Percentiles rank a stretch among this genome's conserved stretches.
Evolutionary conservation across 202 grass and related monocot genomes (phyloP).

Genomic region (Bolboschoenoplectus hybrid): DNA sequence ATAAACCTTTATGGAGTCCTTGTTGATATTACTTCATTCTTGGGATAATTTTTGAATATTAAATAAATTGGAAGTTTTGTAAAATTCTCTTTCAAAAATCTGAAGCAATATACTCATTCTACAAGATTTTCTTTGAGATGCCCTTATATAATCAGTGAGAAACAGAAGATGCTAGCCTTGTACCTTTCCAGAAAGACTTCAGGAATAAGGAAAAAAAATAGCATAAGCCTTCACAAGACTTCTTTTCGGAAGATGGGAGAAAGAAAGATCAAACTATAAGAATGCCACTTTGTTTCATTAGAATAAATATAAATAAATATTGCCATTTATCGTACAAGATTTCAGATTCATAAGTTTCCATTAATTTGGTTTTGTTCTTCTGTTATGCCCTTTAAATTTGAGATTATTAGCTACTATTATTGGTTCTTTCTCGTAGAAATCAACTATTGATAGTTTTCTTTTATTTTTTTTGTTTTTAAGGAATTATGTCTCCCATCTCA

Average conservation of each 20-base stretch:
- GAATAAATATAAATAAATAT: neutral
- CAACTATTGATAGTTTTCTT: conserved; percentile 19
- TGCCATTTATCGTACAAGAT: neutral
- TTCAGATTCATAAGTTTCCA: neutral
- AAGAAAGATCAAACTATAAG: neutral
- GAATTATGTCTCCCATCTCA: conserved; percentile 32
- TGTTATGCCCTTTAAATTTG: neutral
- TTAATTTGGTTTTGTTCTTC: neutral
- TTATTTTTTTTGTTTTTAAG: conserved; percentile 11
- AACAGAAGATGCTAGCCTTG: neutral
- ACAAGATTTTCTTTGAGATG: neutral
- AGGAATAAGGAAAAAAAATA: neutral
- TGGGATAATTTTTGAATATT: no score
- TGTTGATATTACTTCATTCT: no score
- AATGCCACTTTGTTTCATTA: neutral
- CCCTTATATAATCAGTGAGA: neutral
- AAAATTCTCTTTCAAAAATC: neutral
- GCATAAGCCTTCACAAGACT: neutral
- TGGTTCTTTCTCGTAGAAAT: neutral
- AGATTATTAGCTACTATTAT: neutral
- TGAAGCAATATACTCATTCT: neutral
- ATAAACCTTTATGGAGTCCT: no score
- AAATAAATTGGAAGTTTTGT: neutral
- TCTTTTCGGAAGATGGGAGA: neutral
- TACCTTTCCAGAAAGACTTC: neutral